Evolutionary conservation across 257 asterid genomes (phyloP).

Genomic region (Petunia axillaris): DNA sequence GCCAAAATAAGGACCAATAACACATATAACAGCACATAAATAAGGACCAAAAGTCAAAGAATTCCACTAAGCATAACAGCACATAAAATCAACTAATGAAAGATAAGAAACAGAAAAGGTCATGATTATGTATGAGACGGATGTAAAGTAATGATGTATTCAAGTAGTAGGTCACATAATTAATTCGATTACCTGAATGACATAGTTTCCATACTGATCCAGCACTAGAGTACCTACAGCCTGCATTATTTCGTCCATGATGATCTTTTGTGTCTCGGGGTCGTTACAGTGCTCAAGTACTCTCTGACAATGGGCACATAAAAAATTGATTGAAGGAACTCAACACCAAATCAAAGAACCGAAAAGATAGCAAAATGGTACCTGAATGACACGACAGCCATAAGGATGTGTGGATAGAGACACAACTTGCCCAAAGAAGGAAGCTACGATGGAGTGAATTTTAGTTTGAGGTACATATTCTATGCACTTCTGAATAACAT

Average conservation of each 20-base stretch:
- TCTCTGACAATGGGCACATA: constrained; percentile 52
- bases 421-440: constrained; percentile 77
- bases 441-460: constrained; percentile 64
- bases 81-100: not conserved
- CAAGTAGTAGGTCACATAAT: not conserved
- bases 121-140: not conserved
- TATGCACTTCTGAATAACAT: constrained; percentile 88
- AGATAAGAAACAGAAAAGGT: not conserved
- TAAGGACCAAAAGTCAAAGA: not conserved
- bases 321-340: not conserved
- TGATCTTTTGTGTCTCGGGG: constrained; percentile 54
- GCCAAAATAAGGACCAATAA: not conserved
- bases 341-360: constrained; percentile 25
- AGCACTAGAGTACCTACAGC: constrained; percentile 73
- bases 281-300: constrained; percentile 76
- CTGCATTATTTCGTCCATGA: constrained; percentile 80
- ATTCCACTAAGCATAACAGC: not conserved
- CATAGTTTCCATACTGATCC: constrained; percentile 90
- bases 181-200: constrained; percentile 70
- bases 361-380: constrained; percentile 23
- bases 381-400: constrained; percentile 98
- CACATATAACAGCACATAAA: not conserved
- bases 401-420: constrained; percentile 83
- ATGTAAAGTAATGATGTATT: not conserved
- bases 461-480: constrained; percentile 75